phyloP scores from a whole-genome alignment of 208 protist species.

The Crithidia thermophila region DNA sequence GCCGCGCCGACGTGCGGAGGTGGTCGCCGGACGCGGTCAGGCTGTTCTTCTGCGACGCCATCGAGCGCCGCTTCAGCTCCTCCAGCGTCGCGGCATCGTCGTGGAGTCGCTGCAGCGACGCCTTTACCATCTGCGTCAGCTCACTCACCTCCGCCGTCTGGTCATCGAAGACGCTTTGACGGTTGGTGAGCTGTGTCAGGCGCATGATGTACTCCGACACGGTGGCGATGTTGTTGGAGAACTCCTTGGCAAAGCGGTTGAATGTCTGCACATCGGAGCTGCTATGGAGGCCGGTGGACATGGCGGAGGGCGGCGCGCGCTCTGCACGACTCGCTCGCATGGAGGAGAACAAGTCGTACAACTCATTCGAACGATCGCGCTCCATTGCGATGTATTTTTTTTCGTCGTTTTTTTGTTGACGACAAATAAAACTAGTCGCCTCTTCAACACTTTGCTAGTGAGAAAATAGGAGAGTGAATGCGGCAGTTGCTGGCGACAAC shows the following conservation, averaged over 20 bases:
- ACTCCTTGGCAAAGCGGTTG: conserved; percentile 79
- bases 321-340: conserved; percentile 19
- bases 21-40: conserved; percentile 7
- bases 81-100: conserved; percentile 76
- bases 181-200: conserved; percentile 76
- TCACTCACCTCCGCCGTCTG: conserved; percentile 77
- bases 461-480: no score
- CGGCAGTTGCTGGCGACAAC: no score
- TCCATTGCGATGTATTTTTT: conserved; percentile 13
- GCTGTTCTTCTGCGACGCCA: conserved; percentile 52
- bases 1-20: conserved; percentile 35
- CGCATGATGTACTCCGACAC: conserved; percentile 86
- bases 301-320: not conserved
- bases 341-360: conserved; percentile 42
- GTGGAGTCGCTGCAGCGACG: conserved; percentile 79
- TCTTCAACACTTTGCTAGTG: no score
- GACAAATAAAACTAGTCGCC: no score
- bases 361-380: conserved; percentile 50
- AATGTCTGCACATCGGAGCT: conserved; percentile 81
- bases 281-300: conserved; percentile 46
- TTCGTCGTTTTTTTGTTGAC: conserved; percentile 8
- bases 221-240: conserved; percentile 76
- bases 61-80: conserved; percentile 66
- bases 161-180: conserved; percentile 91
- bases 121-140: conserved; percentile 82